Percentiles rank a stretch among this genome's conserved stretches.
Evolutionary conservation across 2,329 filamentous ascomycete species (phyloP).

Genomic region (Cordyceps sp.): DNA sequence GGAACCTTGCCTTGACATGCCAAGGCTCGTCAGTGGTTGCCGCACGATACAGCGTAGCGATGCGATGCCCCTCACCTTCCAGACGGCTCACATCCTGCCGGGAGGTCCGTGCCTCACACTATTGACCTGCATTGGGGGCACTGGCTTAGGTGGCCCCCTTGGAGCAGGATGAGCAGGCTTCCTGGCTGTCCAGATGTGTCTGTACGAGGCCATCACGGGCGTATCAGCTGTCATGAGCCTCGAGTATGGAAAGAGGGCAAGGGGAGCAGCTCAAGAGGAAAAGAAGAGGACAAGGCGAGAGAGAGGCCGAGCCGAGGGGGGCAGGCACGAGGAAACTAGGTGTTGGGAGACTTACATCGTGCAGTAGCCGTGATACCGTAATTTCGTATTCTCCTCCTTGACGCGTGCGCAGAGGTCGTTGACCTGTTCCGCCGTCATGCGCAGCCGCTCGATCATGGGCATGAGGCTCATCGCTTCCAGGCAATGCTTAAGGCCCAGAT

Average conservation of each 20-base stretch:
- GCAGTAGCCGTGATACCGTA: conserved; percentile 56
- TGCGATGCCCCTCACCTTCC: no score
- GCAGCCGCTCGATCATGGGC: conserved; percentile 41
- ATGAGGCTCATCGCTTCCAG: conserved; percentile 57
- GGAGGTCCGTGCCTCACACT: not conserved
- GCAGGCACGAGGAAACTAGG: no score
- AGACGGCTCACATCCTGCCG: not conserved
- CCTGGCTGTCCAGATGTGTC: conserved; percentile 9
- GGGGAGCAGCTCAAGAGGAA: not conserved
- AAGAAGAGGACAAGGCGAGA: not conserved
- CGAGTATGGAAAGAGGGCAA: no score
- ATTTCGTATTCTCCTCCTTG: conserved; percentile 50
- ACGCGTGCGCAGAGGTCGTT: conserved; percentile 44
- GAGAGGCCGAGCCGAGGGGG: not conserved
- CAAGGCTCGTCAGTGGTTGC: no score
- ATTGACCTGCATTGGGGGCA: not conserved
- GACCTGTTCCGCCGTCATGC: conserved; percentile 41
- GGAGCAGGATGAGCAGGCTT: conserved; percentile 1
- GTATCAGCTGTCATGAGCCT: not conserved
- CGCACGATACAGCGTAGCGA: no score
- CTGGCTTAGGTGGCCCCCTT: not conserved
- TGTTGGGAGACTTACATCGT: conserved; percentile 51
- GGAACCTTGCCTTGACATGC: no score
- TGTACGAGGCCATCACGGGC: conserved; percentile 1
- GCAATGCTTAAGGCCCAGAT: conserved; percentile 57